Conservation (phyloP, 768 basidiomycete genomes). For the Thelephora ganbajun region DNA sequence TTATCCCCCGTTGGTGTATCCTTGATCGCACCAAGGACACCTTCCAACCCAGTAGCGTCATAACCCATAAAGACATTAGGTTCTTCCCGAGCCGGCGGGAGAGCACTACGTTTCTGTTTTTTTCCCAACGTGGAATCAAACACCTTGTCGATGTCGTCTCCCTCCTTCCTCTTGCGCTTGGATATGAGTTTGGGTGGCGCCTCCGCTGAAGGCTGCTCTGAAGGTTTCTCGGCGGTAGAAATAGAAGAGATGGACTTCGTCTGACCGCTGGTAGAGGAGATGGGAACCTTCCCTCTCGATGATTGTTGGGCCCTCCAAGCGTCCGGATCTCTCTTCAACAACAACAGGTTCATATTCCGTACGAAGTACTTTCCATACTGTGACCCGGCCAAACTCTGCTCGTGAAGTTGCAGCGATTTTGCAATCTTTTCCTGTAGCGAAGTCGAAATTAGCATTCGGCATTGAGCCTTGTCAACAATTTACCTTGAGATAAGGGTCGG, state of each 20-base stretch:
- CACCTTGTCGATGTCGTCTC: conserved; percentile 65
- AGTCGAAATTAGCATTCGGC: not conserved
- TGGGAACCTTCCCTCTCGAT: conserved; percentile 14
- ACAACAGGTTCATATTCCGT: conserved; percentile 59
- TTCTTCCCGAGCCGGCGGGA: conserved; percentile 13
- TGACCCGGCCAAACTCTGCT: conserved; percentile 58
- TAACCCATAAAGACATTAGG: conserved; percentile 6
- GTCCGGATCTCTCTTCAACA: conserved; percentile 66
- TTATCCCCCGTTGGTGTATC: conserved; percentile 37
- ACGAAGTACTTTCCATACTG: conserved; percentile 84
- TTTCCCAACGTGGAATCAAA: conserved; percentile 47
- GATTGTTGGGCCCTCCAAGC: conserved; percentile 70
- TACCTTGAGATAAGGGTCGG: conserved; percentile 90
- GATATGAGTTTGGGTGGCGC: conserved; percentile 18
- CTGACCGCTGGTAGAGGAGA: not conserved
- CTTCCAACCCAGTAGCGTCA: conserved; percentile 18
- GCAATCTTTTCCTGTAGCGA: conserved; percentile 76
- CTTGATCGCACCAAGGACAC: conserved; percentile 46
- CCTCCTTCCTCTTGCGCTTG: conserved; percentile 30
- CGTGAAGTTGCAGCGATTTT: conserved; percentile 57
- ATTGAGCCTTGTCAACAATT: not conserved
- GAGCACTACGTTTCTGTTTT: conserved; percentile 41
- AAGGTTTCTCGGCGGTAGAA: not conserved
- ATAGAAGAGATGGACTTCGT: not conserved
- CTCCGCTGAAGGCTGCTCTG: not conserved